phyloP scores from a whole-genome alignment of 441 rosid genomes.

The Dalechampia spathulata region DNA sequence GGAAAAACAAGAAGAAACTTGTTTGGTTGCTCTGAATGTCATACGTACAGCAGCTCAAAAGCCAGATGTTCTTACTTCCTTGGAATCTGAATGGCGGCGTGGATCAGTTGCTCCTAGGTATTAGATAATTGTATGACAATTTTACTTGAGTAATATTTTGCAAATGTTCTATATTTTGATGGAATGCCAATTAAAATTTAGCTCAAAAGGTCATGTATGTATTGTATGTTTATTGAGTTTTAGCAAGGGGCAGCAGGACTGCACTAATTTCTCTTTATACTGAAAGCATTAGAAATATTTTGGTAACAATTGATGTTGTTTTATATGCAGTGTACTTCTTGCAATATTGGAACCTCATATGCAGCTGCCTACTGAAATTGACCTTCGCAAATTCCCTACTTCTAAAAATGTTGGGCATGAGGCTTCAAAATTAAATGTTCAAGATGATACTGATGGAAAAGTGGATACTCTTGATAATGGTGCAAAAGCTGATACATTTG shows the following conservation, averaged over 20 bases:
- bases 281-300: conserved; percentile 5
- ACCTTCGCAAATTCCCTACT: conserved; percentile 51
- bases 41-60: conserved; percentile 67
- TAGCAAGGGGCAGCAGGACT: neutral
- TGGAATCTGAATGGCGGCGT: conserved; percentile 81
- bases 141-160: conserved; percentile 3
- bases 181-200: neutral
- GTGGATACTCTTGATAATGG: conserved; percentile 39
- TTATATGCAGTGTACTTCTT: conserved; percentile 67
- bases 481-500: conserved; percentile 44
- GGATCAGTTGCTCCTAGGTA: conserved; percentile 89
- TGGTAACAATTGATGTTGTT: conserved; percentile 14
- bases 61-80: conserved; percentile 73
- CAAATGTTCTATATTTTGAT: conserved; percentile 4
- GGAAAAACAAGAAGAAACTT: conserved; percentile 56
- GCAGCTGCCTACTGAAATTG: conserved; percentile 76
- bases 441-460: conserved; percentile 50
- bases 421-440: conserved; percentile 30
- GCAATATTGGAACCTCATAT: conserved; percentile 73
- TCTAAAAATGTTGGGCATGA: conserved; percentile 35
- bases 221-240: conserved; percentile 1
- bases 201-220: neutral
- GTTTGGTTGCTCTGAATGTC: conserved; percentile 53
- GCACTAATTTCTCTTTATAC: neutral
- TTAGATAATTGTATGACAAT: conserved; percentile 11